Evolutionary conservation across 2,329 filamentous ascomycete species (phyloP), one percentile per base, ranked within the genome.

Genomic region (Ascochyta koolunga): DNA sequence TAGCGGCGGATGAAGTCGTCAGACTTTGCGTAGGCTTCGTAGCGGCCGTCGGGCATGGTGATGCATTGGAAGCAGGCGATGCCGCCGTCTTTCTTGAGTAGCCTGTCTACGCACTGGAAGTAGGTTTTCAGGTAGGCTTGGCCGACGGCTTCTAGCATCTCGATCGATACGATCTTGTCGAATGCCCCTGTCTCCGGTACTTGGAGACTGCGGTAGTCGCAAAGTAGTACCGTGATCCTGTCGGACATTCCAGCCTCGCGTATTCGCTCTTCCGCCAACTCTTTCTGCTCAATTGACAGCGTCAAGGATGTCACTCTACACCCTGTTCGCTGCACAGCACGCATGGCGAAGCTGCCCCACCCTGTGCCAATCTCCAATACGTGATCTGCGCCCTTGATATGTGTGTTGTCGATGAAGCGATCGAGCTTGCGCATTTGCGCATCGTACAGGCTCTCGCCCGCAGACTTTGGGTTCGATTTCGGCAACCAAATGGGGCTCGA

Each of bases 111-210:
- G 60, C 83, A 84, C 16, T 78, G 75, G 67, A 91, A 91, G 67
- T 90, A 91, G 1, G 83, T 87, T 18, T 80, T 78, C 27, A 91
- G 72, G 61, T 84, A 90, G 66, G 89, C 86, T 45, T 82, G 78
- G 3, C 89, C 89, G 0, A 91, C 89, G 1, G 86, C 86, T 75
- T 91, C 89, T 19, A 91, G 77, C 89, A 91, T 91, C 68, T 91
- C 89, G 53, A 91, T 89, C 4, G 86, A 89, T 7, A 91, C 80
- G 6, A 91, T 79, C 69, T 90, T 90, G 72, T 91, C 89, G 61
- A 85, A 91, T 0, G 78, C 76, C 1, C 73, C 76, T 5, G 63
- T 55, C 15, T 70, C 62, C 0, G 85, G 83, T 0, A 80, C 68
- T 1, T 83, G 79, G 4, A 90, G 74, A 22, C 80, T 81, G 43